Conservation (phyloP, 768 basidiomycete genomes). For the Pleurotus salmoneostramineus region DNA sequence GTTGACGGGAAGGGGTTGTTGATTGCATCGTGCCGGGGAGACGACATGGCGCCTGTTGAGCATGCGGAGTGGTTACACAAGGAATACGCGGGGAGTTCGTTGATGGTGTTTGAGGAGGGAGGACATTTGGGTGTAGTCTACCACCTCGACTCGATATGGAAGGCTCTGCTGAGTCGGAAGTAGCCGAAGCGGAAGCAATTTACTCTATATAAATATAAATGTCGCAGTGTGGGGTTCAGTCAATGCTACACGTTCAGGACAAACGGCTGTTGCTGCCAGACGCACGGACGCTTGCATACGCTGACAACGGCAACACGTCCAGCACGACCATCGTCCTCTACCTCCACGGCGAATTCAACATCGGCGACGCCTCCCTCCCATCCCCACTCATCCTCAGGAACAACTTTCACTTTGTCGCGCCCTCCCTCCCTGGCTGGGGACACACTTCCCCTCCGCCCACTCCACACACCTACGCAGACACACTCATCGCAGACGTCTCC, state of each 20-base stretch:
- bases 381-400: conserved; percentile 32
- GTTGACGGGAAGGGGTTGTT: conserved; percentile 37
- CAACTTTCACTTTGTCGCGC: conserved; percentile 41
- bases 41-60: conserved; percentile 25
- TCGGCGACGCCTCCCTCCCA: conserved; percentile 37
- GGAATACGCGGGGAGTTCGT: conserved; percentile 33
- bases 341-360: conserved; percentile 51
- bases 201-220: neutral
- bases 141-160: conserved; percentile 33
- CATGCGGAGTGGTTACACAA: conserved; percentile 34
- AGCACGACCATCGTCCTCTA: conserved; percentile 47
- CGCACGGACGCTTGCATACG: conserved; percentile 51
- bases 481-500: conserved; percentile 39
- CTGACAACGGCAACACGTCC: conserved; percentile 44
- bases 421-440: conserved; percentile 60
- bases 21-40: conserved; percentile 29
- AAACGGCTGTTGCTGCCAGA: conserved; percentile 33
- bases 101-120: conserved; percentile 28
- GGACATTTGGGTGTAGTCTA: conserved; percentile 37
- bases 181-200: conserved; percentile 4
- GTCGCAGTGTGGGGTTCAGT: neutral
- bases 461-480: conserved; percentile 31
- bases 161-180: conserved; percentile 13
- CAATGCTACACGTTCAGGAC: conserved; percentile 29
- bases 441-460: conserved; percentile 38